Percentiles rank a stretch among this genome's conserved stretches.
These are phyloP conservation scores for Coemansia erecta DNA, from an alignment of 192 early-diverging fungal species.

Conservation along the genomic window DNA sequence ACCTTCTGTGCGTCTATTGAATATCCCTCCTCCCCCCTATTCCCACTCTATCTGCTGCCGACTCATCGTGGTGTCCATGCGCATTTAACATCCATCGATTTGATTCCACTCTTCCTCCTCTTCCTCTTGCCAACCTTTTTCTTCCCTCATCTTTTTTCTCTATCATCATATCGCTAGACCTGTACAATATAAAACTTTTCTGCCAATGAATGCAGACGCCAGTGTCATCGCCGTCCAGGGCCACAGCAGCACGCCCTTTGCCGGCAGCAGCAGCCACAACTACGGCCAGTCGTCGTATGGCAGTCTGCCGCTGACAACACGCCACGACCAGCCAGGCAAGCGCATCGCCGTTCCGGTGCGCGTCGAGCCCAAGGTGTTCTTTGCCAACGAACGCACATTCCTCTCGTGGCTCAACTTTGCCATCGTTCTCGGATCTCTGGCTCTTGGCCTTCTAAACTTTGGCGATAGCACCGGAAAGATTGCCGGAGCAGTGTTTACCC, in stretches of 20 bases:
- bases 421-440: conserved; percentile 70
- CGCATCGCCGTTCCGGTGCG: conserved; percentile 74
- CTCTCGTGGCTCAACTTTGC: conserved; percentile 88
- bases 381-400: conserved; percentile 94
- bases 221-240: conserved; percentile 51
- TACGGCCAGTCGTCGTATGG: conserved; percentile 20
- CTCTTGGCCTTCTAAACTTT: conserved; percentile 80
- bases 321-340: conserved; percentile 49
- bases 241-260: conserved; percentile 9
- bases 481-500: conserved; percentile 66
- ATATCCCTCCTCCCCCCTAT: no score
- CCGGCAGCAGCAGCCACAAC: conserved; percentile 1
- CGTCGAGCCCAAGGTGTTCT: conserved; percentile 89
- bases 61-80: no score
- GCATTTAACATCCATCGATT: not conserved
- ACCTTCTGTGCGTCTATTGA: no score
- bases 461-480: conserved; percentile 69
- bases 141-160: conserved; percentile 5
- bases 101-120: not conserved
- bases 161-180: not conserved
- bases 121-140: conserved; percentile 2
- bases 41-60: no score
- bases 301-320: conserved; percentile 28
- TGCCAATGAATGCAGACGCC: conserved; percentile 40
- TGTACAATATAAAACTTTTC: conserved; percentile 1